phyloP scores from a whole-genome alignment of 208 protist genomes.

The Leishmania lainsoni region DNA sequence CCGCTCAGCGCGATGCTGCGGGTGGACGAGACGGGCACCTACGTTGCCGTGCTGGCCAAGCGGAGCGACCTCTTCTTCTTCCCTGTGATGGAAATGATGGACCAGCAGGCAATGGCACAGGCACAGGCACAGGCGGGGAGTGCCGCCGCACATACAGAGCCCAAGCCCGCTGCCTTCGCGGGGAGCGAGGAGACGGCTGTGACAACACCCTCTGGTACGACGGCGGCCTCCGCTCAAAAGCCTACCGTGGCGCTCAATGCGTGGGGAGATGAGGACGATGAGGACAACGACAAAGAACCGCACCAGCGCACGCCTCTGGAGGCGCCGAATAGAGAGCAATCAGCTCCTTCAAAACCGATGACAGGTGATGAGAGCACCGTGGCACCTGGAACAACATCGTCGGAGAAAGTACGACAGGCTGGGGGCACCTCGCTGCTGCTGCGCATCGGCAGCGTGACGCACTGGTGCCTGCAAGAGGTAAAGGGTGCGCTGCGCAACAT shows the following conservation, averaged over 20 bases:
- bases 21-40: constrained; percentile 60
- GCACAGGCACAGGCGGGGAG: not conserved
- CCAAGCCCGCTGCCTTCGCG: constrained; percentile 4
- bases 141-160: not conserved
- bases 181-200: constrained; percentile 14
- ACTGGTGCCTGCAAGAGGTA: constrained; percentile 42
- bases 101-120: constrained; percentile 1
- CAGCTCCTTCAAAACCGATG: too few relatives aligned
- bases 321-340: not conserved
- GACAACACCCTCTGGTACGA: not conserved
- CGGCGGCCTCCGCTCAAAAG: constrained; percentile 8
- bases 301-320: not conserved
- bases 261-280: constrained; percentile 87
- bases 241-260: constrained; percentile 54
- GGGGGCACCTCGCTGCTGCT: constrained; percentile 26
- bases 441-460: constrained; percentile 46
- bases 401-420: not conserved
- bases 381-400: not conserved
- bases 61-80: constrained; percentile 75
- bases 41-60: constrained; percentile 69
- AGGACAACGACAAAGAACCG: constrained; percentile 36
- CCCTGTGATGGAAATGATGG: constrained; percentile 45
- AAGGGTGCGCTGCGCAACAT: constrained; percentile 72
- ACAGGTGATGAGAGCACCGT: too few relatives aligned
- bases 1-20: constrained; percentile 70